Base-by-base conservation (phyloP, 1,284 basidiomycete genomes). In the Lignosus rhinocerotis region DNA sequence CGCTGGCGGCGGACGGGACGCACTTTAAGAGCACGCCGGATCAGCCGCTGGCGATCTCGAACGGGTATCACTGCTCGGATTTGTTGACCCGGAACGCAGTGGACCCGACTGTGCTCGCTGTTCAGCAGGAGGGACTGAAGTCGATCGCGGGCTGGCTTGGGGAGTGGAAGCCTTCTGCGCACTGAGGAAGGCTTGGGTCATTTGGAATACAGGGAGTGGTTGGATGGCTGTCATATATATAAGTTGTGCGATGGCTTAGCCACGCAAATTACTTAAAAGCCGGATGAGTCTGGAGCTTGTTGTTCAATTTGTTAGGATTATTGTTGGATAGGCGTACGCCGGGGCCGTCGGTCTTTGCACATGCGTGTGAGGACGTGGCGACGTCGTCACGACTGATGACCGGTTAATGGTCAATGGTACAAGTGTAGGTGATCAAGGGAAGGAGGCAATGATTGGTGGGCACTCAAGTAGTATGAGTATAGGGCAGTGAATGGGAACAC, bases 41-140 rank as follows among this genome's bases (percentile, higher is more conserved):
- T 1, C 83, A 86, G 63, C 84, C 84, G 0, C 84, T 89, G 56
- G 77, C 73, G 11, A 69, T 82, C 9, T 73, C 82, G 43, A 78
- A 87, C 59, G 88, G 85, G 0, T 89, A 84, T 78, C 88, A 90
- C 66, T 81, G 79, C 68, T 85, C 85, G 3, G 88, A 91, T 68
- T 69, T 90, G 44, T 61, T 74, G 53, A 75, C 76, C 0, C 53
- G 63, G 19, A 75, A 74, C 45, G 83, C 75, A 3, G 76, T 76
- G 2, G 86, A 89, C 60, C 56, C 77, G 21, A 84, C 82, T 1
- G 75, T 90, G 31, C 67, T 70, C 6, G 73, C 73, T 0, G 85
- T 88, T 14, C 86, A 89, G 67, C 65, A 73, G 44, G 68, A 77
- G 45, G 80, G 55, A 0, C 65, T 85, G n/a, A 64, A 67, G 31